A percentile compares a stretch with the other conserved stretches of the same genome.
phyloP scores from a whole-genome alignment of 495 filamentous ascomycete species.

The Talaromyces liani region DNA sequence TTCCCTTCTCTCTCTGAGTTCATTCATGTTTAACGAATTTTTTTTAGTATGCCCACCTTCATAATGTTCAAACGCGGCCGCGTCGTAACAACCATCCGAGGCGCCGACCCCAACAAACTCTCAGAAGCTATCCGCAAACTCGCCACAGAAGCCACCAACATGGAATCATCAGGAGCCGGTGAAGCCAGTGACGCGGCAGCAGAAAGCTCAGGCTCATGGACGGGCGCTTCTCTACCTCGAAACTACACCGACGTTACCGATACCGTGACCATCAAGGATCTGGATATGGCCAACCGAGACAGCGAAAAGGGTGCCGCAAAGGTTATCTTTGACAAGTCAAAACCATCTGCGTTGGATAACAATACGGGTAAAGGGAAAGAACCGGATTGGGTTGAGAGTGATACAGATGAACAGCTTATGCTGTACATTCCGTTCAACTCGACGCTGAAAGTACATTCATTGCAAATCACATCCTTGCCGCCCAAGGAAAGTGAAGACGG shows the following conservation, averaged over 20 bases:
- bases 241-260: constrained; percentile 79
- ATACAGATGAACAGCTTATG: constrained; percentile 98
- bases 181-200: constrained; percentile 14
- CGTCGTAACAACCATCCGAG: constrained; percentile 59
- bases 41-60: constrained; percentile 67
- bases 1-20: not conserved
- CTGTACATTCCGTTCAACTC: constrained; percentile 87
- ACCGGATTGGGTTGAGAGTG: constrained; percentile 94
- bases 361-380: constrained; percentile 50
- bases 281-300: constrained; percentile 84
- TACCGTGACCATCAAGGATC: constrained; percentile 65
- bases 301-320: constrained; percentile 58
- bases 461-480: constrained; percentile 81
- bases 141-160: constrained; percentile 56
- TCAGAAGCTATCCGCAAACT: constrained; percentile 65
- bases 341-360: constrained; percentile 54
- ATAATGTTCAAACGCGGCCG: constrained; percentile 76
- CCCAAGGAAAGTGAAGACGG: constrained; percentile 40
- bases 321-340: constrained; percentile 61
- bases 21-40: not conserved
- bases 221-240: constrained; percentile 64
- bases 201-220: constrained; percentile 51
- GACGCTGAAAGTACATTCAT: constrained; percentile 80
- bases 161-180: constrained; percentile 33
- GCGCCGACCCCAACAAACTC: constrained; percentile 64